Evolutionary conservation across 23 red algal species (phyloP).

Genomic region (Gracilaria vermiculophylla): DNA sequence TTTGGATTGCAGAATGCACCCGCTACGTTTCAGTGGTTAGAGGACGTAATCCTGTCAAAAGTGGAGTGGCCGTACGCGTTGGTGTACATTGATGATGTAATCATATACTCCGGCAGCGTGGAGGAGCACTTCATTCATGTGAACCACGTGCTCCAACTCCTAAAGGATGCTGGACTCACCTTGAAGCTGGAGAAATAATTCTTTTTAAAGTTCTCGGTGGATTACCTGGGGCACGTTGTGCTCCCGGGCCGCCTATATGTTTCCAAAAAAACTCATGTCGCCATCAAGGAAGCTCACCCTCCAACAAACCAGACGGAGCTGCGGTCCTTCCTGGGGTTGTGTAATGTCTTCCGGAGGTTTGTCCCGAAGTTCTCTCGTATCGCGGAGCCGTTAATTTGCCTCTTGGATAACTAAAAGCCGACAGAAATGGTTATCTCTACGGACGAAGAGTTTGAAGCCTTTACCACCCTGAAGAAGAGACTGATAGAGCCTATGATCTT

Average conservation of each 20-base stretch:
- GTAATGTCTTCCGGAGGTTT: not conserved
- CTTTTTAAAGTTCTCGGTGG: too few species aligned
- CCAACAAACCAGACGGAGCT: not conserved
- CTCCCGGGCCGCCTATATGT: not conserved
- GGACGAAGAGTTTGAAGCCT: not conserved
- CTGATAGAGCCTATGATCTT: too few species aligned
- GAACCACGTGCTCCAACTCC: not conserved
- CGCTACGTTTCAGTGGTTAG: not conserved
- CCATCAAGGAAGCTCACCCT: not conserved
- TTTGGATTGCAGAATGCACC: too few species aligned
- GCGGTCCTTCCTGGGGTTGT: not conserved
- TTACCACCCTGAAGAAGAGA: too few species aligned
- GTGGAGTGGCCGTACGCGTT: not conserved
- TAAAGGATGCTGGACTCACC: not conserved
- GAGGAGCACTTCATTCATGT: not conserved
- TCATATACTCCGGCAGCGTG: not conserved
- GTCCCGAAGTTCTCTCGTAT: not conserved
- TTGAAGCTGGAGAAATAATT: too few species aligned
- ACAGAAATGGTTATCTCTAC: too few species aligned
- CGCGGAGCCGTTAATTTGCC: not conserved
- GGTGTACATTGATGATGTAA: slow-evolving; percentile 14
- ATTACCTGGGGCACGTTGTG: not conserved
- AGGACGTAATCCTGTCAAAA: not conserved
- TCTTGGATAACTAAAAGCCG: not conserved
- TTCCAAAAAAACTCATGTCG: not conserved